Conservation (phyloP, 345 rosid species). For the Eucalyptus sp. region DNA sequence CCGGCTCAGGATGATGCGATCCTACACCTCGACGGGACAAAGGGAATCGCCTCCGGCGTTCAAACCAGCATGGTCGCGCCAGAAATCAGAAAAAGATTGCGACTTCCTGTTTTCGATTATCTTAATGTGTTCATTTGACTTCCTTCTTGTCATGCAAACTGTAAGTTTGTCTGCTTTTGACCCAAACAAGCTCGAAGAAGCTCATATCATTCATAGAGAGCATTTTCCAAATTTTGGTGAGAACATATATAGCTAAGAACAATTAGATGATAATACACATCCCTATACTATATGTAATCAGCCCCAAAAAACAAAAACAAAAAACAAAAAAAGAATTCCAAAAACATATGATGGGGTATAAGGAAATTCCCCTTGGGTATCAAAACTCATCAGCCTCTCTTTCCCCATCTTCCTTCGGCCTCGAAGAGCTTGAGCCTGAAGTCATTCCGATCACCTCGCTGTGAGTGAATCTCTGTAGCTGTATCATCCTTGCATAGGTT, state of each 20-base stretch:
- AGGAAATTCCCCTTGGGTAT: neutral
- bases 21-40: neutral
- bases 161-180: neutral
- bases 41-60: neutral
- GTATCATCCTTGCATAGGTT: constrained; percentile 83
- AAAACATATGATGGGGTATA: neutral
- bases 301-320: neutral
- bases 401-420: constrained; percentile 53
- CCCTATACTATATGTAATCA: neutral
- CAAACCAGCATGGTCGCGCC: neutral
- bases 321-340: neutral
- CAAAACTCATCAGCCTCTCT: constrained; percentile 12
- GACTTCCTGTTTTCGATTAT: neutral
- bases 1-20: neutral
- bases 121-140: neutral
- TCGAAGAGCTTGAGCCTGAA: constrained; percentile 73
- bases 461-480: constrained; percentile 87
- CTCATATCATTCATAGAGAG: neutral
- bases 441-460: constrained; percentile 79
- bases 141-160: neutral
- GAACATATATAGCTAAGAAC: neutral
- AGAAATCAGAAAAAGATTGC: neutral
- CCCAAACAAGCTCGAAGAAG: neutral
- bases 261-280: neutral
- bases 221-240: neutral